phyloP scores from a whole-genome alignment of 2,329 filamentous ascomycete species.

The Fusarium subglutinans region DNA sequence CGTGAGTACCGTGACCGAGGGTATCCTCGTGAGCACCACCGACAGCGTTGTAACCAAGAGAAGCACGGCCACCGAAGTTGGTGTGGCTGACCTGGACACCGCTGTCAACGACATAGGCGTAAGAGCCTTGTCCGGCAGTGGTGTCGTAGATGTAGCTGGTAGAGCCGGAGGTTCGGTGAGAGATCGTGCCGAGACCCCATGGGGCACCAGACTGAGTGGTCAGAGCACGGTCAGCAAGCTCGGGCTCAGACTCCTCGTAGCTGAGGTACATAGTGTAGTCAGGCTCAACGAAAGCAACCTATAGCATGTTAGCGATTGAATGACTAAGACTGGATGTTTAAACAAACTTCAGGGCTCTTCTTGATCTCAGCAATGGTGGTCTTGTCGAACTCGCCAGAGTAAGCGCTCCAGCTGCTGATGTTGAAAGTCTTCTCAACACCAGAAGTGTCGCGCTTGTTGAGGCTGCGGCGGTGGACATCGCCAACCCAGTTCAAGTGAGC shows the following conservation, averaged over 20 bases:
- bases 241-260: slow-evolving; percentile 19
- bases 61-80: slow-evolving; percentile 60
- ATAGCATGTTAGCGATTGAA: neutral
- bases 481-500: slow-evolving; percentile 59
- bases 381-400: slow-evolving; percentile 54
- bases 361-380: slow-evolving; percentile 53
- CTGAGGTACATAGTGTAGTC: slow-evolving; percentile 35
- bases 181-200: slow-evolving; percentile 42
- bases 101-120: slow-evolving; percentile 69
- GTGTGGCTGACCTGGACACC: slow-evolving; percentile 64
- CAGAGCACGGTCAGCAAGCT: slow-evolving; percentile 35
- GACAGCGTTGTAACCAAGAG: slow-evolving; percentile 51
- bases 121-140: slow-evolving; percentile 60
- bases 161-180: slow-evolving; percentile 38
- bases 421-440: slow-evolving; percentile 46
- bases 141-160: slow-evolving; percentile 59
- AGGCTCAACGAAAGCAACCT: slow-evolving; percentile 40
- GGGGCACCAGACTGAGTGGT: slow-evolving; percentile 36
- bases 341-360: slow-evolving; percentile 52
- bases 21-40: slow-evolving; percentile 46
- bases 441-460: slow-evolving; percentile 56
- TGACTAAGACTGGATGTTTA: neutral
- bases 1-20: slow-evolving; percentile 55
- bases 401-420: slow-evolving; percentile 49
- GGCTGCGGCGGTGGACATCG: slow-evolving; percentile 62